Percentiles rank a stretch among this genome's conserved stretches.
These are phyloP conservation scores for Naegleria fowleri DNA, from an alignment of 208 protist species.

Conservation along the genomic window DNA sequence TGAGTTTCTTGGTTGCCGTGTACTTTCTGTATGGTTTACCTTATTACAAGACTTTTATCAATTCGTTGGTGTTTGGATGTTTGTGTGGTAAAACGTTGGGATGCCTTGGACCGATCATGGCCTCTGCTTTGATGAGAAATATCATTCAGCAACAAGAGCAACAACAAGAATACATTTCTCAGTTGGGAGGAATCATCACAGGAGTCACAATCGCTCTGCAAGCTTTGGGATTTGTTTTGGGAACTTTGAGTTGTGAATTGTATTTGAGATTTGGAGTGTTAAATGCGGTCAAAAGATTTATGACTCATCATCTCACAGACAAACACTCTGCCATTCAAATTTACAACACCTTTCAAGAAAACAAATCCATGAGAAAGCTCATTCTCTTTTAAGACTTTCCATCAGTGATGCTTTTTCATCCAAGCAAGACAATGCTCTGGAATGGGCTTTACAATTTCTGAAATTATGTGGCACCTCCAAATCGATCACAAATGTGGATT, in stretches of 20 bases:
- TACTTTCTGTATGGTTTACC: background rate
- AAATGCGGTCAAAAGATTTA: background rate
- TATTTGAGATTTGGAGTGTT: background rate
- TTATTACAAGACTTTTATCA: background rate
- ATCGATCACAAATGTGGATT: background rate
- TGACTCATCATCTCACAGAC: background rate
- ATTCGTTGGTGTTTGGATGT: background rate
- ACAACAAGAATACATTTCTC: background rate
- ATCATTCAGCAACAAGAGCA: no score
- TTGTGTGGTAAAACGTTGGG: background rate
- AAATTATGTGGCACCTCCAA: background rate
- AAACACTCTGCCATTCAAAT: background rate
- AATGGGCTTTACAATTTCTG: no score
- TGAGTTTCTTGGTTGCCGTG: background rate
- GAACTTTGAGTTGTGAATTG: background rate
- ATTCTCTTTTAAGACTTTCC: background rate
- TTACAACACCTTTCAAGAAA: background rate
- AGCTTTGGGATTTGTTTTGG: background rate
- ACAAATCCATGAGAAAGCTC: background rate
- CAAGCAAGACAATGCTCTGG: no score
- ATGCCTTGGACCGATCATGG: background rate
- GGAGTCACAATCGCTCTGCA: background rate
- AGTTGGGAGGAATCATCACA: background rate
- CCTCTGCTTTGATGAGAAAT: no score
- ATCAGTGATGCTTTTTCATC: background rate